Evolutionary conservation across 2,329 filamentous ascomycete genomes (phyloP), one percentile per base, ranked within the genome.

Genomic region (Ascochyta fabae): DNA sequence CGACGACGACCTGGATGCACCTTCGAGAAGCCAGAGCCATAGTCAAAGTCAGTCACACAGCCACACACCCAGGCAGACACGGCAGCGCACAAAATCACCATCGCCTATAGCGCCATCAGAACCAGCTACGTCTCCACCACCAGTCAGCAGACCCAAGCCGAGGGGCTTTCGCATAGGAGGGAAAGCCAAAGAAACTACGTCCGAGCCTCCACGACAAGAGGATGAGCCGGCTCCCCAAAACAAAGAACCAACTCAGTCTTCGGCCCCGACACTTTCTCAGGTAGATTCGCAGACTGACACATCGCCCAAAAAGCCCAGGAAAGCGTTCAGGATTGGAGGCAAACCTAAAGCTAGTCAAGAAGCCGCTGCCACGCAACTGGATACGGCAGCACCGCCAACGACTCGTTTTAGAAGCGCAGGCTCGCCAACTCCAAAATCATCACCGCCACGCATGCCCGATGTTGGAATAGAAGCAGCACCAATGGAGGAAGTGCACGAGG

Each of bases 1-100:
- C 42, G 76, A 78, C 23, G 74, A 77, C 4, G 76, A 80, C 46
- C 67, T 79, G 10, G 77, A 78, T 60, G 71, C 64, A 6, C 70
- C 69, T 10, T 43, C 58, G 2, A 68, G 52, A 23, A 63, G 48
- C 29, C 60, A 63, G 26, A 64, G 56, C 22, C 62, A 65, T 26
- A 54, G 12, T 8, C 56, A 46, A 24, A 34, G 12, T 15, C 53
- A 43, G 6, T 5, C 8, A 0, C 22, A 10, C 12, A n/a, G 13
- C 23, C 29, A 29, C 5, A 15, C 12, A 0, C 10, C 31, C 15
- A 41, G 24, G 10, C 44, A 36, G 29, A 29, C 44, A 33, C 26
- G 29, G n/a, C 3, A 41, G 10, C 53, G 16, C n/a, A 39, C 12
- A n/a, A 50, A 56, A 15, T 47, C 54, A 23, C 44, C 61, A 13